Evolutionary conservation across 352 stramenopile genomes (phyloP), one percentile per base, ranked within the genome.

Genomic region (Pythium phragmitis): DNA sequence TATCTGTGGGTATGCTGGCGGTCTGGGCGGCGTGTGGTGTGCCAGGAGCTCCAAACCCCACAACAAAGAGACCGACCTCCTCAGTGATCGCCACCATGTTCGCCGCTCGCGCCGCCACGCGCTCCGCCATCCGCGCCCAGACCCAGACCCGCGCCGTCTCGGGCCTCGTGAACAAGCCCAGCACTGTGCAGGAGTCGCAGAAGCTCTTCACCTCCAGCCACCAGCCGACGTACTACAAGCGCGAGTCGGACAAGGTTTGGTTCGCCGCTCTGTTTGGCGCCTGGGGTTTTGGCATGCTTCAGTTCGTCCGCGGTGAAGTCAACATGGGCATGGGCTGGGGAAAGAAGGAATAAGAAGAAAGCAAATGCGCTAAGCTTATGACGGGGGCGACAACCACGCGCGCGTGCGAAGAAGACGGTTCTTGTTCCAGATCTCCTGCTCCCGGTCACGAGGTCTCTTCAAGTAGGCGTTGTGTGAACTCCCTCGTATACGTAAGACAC

Each of bases 81-180:
- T 19, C n/a, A 12, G 1, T 30, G 3, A 5, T 19, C 28, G n/a
- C 42, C 47, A 78, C 48, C 43, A 88, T 91, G 79, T 67, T 88
- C 74, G 77, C 74, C 57, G 53, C 41, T 26, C 81, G 77, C 55
- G 77, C 87, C 66, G 72, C 78, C 57, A 67, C 60, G 55, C 75
- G 77, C 57, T 39, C 73, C 54, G 60, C 60, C 17, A 3, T 39
- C 34, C 34, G 34, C 34, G 67, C 69, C 46, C 57, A 88, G 66
- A 66, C 67, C 46, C 57, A 88, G 66, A 66, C 67, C 41, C 75
- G 80, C 68, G 57, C 70, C 45, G 74, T 87, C 68, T 85, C 82
- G 7, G 56, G 56, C 72, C 79, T 92, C 50, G 68, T 92, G 49
- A 83, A 89, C 75, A 87, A 88, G 76, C 68, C 82, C 60, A 90